These are phyloP conservation scores for Takashimella koratensis DNA, from an alignment of 1,284 basidiomycete species.

Conservation along the genomic window DNA sequence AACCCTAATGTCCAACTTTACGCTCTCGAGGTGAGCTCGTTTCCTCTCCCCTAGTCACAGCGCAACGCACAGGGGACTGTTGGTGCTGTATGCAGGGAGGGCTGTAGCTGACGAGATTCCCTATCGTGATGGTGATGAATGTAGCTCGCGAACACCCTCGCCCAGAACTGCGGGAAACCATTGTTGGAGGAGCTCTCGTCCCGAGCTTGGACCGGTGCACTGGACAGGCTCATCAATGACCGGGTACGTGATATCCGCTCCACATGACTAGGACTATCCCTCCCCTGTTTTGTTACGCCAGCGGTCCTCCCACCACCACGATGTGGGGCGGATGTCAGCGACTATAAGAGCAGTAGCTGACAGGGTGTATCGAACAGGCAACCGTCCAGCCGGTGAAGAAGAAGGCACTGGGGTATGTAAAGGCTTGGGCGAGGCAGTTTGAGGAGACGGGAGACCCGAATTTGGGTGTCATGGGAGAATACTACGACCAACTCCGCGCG, in stretches of 20 bases:
- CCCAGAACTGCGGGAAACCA: conserved; percentile 83
- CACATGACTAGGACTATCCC: conserved; percentile 1
- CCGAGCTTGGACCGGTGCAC: conserved; percentile 80
- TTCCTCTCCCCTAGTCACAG: too few relatives aligned
- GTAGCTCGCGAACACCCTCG: conserved; percentile 75
- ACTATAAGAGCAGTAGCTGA: too few relatives aligned
- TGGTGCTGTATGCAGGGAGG: too few relatives aligned
- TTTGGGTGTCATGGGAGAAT: conserved; percentile 87
- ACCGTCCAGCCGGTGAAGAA: conserved; percentile 84
- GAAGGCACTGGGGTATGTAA: conserved; percentile 68
- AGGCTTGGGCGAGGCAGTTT: conserved; percentile 82
- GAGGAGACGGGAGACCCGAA: conserved; percentile 62
- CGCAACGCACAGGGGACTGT: too few relatives aligned
- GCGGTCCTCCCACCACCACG: neutral
- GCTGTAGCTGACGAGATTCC: conserved; percentile 1
- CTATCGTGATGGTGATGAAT: too few relatives aligned
- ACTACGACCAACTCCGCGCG: conserved; percentile 72
- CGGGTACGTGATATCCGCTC: conserved; percentile 57
- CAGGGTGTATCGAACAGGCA: too few relatives aligned
- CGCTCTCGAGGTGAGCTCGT: conserved; percentile 65
- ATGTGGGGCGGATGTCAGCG: too few relatives aligned
- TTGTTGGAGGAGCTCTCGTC: conserved; percentile 85
- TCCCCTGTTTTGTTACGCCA: neutral
- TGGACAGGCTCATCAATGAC: conserved; percentile 83
- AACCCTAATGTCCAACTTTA: conserved; percentile 97